Evolutionary conservation across 1,284 basidiomycete genomes (phyloP), one percentile per base, ranked within the genome.

Genomic region (Trichosporon sp.): DNA sequence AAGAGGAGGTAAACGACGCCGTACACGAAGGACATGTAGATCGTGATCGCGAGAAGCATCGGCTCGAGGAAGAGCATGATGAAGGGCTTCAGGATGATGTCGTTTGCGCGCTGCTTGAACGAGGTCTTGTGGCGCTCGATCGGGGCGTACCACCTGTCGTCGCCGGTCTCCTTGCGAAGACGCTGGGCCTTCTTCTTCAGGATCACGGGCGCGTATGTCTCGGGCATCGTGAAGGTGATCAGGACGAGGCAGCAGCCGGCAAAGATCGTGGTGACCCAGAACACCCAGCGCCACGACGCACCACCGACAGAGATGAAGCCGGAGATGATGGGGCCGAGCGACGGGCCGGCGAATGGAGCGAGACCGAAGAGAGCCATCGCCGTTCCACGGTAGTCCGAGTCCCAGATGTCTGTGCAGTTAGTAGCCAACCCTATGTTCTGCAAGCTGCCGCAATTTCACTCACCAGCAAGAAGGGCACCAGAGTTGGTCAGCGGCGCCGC

Each of bases 181-280:
- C 82, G 77, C 73, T 83, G 80, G 1, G 88, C 88, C 78, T 88
- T 88, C 2, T 76, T 75, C 40, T 80, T 80, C 4, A 92, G 85
- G 10, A 94, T 80, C 61, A 79, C 79, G 1, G 86, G 86, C 0
- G 84, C 81, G 71, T 86, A 91, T 68, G 93, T 93, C 84, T 95
- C 93, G 0, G 91, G 91, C 0, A 95, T 81, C 1, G 89, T 89
- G 69, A 94, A 86, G 48, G 92, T 66, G 72, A 91, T 88, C 71
- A 79, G 14, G 31, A 74, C 61, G 38, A 77, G 71, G 71, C 80
- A 82, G 12, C 79, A 72, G 14, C 80, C 84, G 10, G 82, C 85
- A 77, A 93, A 93, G 40, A 89, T 86, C 11, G 90, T 86, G 51
- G 91, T 81, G 54, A 92, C 85, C 91, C 91, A 93, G 84, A 90